Percentiles rank a stretch among this genome's conserved stretches.
Conservation (phyloP, 441 rosid genomes). For the Arabidopsis lyrata region DNA sequence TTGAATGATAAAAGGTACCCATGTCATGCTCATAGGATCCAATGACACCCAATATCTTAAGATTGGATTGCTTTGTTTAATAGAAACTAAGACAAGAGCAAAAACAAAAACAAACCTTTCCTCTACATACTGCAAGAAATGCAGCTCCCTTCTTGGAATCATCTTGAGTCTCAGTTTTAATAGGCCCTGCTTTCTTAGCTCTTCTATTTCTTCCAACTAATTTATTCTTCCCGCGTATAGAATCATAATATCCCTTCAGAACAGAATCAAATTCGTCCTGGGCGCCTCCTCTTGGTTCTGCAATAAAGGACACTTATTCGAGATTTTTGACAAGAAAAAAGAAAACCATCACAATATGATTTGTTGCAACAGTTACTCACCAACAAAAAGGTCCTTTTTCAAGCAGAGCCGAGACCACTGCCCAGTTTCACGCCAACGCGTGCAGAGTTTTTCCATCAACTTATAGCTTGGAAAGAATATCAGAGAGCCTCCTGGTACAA, state of each 20-base stretch:
- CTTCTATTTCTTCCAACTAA: constrained; percentile 62
- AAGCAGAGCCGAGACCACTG: constrained; percentile 87
- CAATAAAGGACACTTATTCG: constrained; percentile 40
- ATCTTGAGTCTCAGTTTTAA: constrained; percentile 50
- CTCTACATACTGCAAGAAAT: constrained; percentile 95
- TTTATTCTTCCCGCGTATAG: constrained; percentile 53
- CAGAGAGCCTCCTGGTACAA: constrained; percentile 93
- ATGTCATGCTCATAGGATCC: constrained; percentile 13
- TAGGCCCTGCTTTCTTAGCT: constrained; percentile 54
- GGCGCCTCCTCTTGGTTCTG: constrained; percentile 94
- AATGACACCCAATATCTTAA: constrained; percentile 12
- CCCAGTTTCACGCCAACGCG: constrained; percentile 92
- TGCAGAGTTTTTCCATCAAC: constrained; percentile 90
- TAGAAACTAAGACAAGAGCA: constrained; percentile 24
- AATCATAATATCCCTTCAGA: constrained; percentile 80
- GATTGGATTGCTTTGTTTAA: constrained; percentile 14
- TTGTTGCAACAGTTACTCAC: constrained; percentile 51
- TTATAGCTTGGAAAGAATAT: constrained; percentile 99
- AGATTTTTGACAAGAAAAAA: constrained; percentile 27
- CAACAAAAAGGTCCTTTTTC: constrained; percentile 72
- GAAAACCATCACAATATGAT: not conserved
- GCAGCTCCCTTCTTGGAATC: constrained; percentile 76
- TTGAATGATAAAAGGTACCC: constrained; percentile 10
- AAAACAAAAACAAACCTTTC: constrained; percentile 66
- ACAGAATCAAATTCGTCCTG: constrained; percentile 86